These are phyloP conservation scores for Cucurbita moschata DNA, from an alignment of 306 rosid genomes.

Conservation along the genomic window DNA sequence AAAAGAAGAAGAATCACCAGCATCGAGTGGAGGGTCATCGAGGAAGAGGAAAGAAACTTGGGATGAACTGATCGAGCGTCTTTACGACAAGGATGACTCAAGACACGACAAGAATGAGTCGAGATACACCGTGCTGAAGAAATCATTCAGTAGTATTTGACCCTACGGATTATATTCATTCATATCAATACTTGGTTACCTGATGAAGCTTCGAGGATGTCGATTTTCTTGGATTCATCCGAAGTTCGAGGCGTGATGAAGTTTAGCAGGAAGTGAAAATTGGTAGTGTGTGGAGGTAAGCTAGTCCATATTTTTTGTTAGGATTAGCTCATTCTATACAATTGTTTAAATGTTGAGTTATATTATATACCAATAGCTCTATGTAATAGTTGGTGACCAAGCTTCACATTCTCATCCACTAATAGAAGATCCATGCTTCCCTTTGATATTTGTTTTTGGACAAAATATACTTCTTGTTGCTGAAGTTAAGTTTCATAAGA, in stretches of 20 bases:
- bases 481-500: too few species aligned
- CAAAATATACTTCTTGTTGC: too few species aligned
- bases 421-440: not conserved
- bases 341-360: not conserved
- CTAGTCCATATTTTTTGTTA: not conserved
- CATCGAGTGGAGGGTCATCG: conserved; percentile 32
- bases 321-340: not conserved
- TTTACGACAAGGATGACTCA: conserved; percentile 38
- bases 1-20: conserved; percentile 15
- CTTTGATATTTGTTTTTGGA: not conserved
- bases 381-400: not conserved
- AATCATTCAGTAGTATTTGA: conserved; percentile 14
- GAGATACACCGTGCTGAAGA: conserved; percentile 33
- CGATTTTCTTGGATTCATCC: not conserved
- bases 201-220: not conserved
- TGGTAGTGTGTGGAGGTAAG: not conserved
- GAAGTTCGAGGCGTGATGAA: not conserved
- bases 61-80: conserved; percentile 45
- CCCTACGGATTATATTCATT: not conserved
- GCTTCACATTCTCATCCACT: not conserved
- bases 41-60: conserved; percentile 36
- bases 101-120: conserved; percentile 43
- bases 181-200: not conserved
- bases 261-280: not conserved
- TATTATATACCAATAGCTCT: not conserved